Conservation (phyloP, 441 rosid genomes). For the Pelargonium fulgidum region DNA sequence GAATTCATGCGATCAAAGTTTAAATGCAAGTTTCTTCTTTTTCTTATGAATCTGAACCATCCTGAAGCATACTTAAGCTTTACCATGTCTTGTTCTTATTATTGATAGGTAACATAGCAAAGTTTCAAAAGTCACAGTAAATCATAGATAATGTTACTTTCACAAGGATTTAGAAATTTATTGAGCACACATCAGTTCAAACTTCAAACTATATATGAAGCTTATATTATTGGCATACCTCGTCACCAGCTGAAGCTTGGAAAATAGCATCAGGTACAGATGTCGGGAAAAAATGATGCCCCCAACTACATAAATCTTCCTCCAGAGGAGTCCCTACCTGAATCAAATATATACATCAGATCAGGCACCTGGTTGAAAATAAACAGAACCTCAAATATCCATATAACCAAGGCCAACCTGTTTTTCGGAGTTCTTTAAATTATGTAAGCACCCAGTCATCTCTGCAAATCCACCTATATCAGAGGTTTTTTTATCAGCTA, state of each 20-base stretch:
- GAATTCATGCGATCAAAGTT: too few relatives aligned
- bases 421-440: slow-evolving; percentile 68
- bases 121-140: too few relatives aligned
- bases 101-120: too few relatives aligned
- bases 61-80: too few relatives aligned
- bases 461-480: slow-evolving; percentile 91
- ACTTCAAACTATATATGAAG: slow-evolving; percentile 7
- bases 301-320: slow-evolving; percentile 90
- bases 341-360: neutral
- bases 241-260: slow-evolving; percentile 89
- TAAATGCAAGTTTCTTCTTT: too few relatives aligned
- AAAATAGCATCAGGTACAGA: slow-evolving; percentile 79
- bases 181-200: neutral
- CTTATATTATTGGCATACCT: slow-evolving; percentile 39
- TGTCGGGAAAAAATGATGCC: slow-evolving; percentile 65
- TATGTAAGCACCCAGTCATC: slow-evolving; percentile 57
- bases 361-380: neutral
- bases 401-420: slow-evolving; percentile 44
- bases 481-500: slow-evolving; percentile 30
- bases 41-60: too few relatives aligned
- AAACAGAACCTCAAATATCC: slow-evolving; percentile 12
- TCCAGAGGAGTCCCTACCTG: slow-evolving; percentile 87
- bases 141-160: too few relatives aligned
- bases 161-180: neutral
- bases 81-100: too few relatives aligned